Percentiles rank a stretch among this genome's conserved stretches.
These are phyloP conservation scores for Saccharomycopsis javanensis DNA, from an alignment of 805 yeast species.

Conservation along the genomic window DNA sequence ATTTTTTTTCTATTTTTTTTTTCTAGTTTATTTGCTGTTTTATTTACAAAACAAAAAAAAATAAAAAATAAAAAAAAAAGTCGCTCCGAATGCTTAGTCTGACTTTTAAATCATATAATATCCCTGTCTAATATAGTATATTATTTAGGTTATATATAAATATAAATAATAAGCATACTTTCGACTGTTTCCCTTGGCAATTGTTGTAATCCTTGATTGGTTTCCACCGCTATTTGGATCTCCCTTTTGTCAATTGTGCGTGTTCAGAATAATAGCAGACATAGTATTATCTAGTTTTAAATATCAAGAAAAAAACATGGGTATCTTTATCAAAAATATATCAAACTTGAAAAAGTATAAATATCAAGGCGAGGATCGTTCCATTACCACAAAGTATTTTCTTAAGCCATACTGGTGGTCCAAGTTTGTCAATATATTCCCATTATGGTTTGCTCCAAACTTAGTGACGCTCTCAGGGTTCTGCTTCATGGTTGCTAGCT, in stretches of 20 bases:
- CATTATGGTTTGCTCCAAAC: constrained; percentile 87
- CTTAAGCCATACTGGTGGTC: constrained; percentile 74
- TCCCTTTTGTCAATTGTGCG: not conserved
- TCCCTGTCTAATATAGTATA: no score
- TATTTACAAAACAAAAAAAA: no score
- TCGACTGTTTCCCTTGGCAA: no score
- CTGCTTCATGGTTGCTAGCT: constrained; percentile 55
- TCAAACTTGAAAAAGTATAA: constrained; percentile 15
- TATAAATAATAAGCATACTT: no score
- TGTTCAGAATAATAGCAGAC: not conserved
- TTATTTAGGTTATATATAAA: no score
- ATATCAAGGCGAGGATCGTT: constrained; percentile 69
- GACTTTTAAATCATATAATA: no score
- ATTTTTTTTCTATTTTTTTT: no score
- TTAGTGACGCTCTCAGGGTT: constrained; percentile 77
- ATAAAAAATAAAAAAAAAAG: no score
- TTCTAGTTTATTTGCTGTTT: no score
- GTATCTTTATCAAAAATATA: constrained; percentile 15
- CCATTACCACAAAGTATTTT: constrained; percentile 62
- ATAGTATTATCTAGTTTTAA: not conserved
- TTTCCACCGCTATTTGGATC: not conserved
- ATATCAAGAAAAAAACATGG: constrained; percentile 6
- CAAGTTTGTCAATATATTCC: constrained; percentile 63
- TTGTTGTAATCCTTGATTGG: not conserved
- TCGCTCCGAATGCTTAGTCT: no score